These are phyloP conservation scores for Claviceps digitariae DNA, from an alignment of 2,329 filamentous ascomycete species.

Conservation along the genomic window DNA sequence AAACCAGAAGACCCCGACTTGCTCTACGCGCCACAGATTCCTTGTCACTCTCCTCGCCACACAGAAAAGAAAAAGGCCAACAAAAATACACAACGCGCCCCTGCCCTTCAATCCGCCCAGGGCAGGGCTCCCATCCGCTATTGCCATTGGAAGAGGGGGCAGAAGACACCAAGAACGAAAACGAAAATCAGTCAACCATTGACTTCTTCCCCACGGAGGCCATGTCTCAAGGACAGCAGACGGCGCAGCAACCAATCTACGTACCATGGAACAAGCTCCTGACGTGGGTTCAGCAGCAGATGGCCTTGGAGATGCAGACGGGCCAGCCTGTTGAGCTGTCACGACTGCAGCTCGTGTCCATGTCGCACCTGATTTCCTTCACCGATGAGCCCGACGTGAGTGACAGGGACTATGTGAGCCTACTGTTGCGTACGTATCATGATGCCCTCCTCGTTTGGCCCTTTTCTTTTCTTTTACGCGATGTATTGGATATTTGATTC, in stretches of 20 bases:
- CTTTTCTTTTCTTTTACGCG: not conserved
- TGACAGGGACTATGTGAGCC: conserved; percentile 16
- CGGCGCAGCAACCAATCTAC: not conserved
- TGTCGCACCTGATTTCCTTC: conserved; percentile 25
- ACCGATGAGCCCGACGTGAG: conserved; percentile 15
- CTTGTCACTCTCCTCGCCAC: too few species aligned
- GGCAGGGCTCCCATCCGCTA: too few species aligned
- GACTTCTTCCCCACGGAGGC: too few species aligned
- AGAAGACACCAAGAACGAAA: too few species aligned
- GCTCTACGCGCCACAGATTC: too few species aligned
- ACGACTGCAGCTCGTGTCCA: conserved; percentile 23
- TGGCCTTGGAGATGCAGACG: conserved; percentile 18
- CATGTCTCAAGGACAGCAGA: not conserved
- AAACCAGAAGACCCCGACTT: too few species aligned
- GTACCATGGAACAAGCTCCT: conserved; percentile 23
- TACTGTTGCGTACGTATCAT: conserved; percentile 14
- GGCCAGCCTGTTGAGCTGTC: conserved; percentile 23
- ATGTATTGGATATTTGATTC: too few species aligned
- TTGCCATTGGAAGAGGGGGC: not conserved
- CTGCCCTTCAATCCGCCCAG: too few species aligned
- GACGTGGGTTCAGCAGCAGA: conserved; percentile 27
- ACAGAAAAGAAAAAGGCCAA: too few species aligned
- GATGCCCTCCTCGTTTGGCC: not conserved
- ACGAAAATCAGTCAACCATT: too few species aligned
- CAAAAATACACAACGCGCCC: too few species aligned